Conservation (phyloP, 192 early-diverging fungal genomes). For the Coemansia sp. region DNA sequence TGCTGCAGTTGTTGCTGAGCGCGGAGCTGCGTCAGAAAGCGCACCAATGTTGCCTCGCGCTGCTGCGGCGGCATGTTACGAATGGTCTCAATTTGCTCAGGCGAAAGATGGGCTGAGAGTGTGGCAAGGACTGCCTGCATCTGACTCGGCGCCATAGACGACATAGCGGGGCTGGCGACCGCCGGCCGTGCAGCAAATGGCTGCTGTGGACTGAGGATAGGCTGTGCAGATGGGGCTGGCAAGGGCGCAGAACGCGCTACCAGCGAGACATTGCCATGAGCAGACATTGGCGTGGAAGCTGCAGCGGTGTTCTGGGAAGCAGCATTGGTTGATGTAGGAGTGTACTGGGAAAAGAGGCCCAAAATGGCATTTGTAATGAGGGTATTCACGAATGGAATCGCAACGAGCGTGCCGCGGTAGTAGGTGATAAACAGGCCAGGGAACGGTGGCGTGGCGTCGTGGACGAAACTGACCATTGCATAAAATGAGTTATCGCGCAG, state of each 20-base stretch:
- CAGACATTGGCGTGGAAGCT: constrained; percentile 16
- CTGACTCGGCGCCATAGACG: constrained; percentile 9
- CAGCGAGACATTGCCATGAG: not conserved
- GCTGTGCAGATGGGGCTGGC: constrained; percentile 13
- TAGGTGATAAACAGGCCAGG: constrained; percentile 31
- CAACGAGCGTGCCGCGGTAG: constrained; percentile 25
- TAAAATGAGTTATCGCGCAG: constrained; percentile 34
- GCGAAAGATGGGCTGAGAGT: constrained; percentile 11
- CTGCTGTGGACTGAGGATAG: constrained; percentile 45
- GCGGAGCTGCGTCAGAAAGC: constrained; percentile 3
- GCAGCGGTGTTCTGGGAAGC: constrained; percentile 22
- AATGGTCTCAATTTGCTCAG: constrained; percentile 24
- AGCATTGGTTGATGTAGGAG: not conserved
- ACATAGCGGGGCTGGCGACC: constrained; percentile 23
- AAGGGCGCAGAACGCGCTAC: constrained; percentile 3
- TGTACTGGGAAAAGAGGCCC: constrained; percentile 9
- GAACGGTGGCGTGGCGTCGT: constrained; percentile 10
- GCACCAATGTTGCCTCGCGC: constrained; percentile 10
- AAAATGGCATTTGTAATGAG: constrained; percentile 20
- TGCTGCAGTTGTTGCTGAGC: constrained; percentile 14
- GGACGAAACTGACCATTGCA: constrained; percentile 18
- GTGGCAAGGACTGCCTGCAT: not conserved
- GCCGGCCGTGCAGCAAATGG: constrained; percentile 23
- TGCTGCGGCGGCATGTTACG: constrained; percentile 18
- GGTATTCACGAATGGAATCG: constrained; percentile 25